Evolutionary conservation across 139 green algal genomes (phyloP), one percentile per base, ranked within the genome.

Genomic region (Penium margaritaceum): DNA sequence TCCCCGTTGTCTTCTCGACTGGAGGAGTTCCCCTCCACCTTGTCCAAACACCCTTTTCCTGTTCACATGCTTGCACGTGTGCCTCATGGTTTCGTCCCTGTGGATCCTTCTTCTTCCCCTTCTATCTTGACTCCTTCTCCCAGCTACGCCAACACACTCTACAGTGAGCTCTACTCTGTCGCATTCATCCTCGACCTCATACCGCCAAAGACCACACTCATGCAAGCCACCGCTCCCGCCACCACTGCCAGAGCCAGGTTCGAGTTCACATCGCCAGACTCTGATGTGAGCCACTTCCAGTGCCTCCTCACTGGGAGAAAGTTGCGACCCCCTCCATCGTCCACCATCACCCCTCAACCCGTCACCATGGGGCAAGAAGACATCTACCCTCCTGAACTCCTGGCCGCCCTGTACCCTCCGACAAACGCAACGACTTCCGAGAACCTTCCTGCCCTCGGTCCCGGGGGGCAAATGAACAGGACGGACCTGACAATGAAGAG

Each of bases 151-250:
- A 74, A 74, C 46, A 24, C 61, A 14, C 29, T 68, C 24, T 24
- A 47, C 38, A 75, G 47, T 51, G 21, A 68, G 15, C 36, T 57
- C 35, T 69, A 30, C 15, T 33, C 21, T 47, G 21, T n/a, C 37
- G 69, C 38, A 27, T 75, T 75, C 19, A 67, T 27, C 14, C 30
- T 75, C 27, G 29, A 68, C 21, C 63, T 29, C 14, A 32, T 36
- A 27, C 24, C 68, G 24, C 68, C 68, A 27, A 27, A 27, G n/a
- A 75, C 68, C 46, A 36, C 44, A 35, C 68, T 75, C 27, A 58
- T 21, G 36, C 21, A 9, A 7, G 7, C 30, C 53, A 29, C 32
- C 27, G 47, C 68, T 9, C 58, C 68, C 30, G 35, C 68, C 17
- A 47, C 38, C 32, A 32, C 68, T 51, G 51, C 68, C 19, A 75